Evolutionary conservation across 1,284 basidiomycete species (phyloP), one percentile per base, ranked within the genome.

Genomic region (Ceratobasidium papillatum): DNA sequence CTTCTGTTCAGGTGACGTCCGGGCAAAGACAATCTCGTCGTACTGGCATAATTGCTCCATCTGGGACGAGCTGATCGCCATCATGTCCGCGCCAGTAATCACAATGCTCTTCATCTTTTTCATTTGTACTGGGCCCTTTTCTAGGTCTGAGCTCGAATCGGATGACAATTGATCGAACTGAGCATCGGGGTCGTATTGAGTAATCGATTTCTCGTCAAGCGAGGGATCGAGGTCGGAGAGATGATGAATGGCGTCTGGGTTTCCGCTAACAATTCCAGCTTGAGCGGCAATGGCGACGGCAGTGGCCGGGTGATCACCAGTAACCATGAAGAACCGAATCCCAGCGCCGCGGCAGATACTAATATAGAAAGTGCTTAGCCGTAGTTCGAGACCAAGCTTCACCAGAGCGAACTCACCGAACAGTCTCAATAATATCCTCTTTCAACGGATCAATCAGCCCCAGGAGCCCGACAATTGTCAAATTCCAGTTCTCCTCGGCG

Each of bases 1-100:
- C 78, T 91, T 91, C 78, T 91, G 90, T 78, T 91, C 87, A 0
- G 90, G 90, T 14, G 90, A 90, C 7, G 90, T 91, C 68, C 90
- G 84, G 27, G 90, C 90, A 78, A 91, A 91, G 0, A 91, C 90
- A 63, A 91, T 90, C 79, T 91, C 90, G 54, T 87, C 83, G 78
- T 90, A 71, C 41, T 71, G 66, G 25, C 66, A 71, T 22, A 71
- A n/a, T 34, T 71, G 66, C 54, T 74, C 93, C 87, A 81, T 92
- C 83, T 36, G 85, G 84, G 74, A 92, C 89, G 0, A 85, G 25
- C 34, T 85, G 7, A 88, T 81, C 75, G 84, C 83, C 81, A 92
- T 90, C 78, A 93, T 92, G 79, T 91, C 85, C n/a, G 84, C 79
- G 5, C 86, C 88, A 3, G 86, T 86, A 84, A 86, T 86, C 72